phyloP scores from a whole-genome alignment of 1,284 basidiomycete species.

The Malassezia restricta region DNA sequence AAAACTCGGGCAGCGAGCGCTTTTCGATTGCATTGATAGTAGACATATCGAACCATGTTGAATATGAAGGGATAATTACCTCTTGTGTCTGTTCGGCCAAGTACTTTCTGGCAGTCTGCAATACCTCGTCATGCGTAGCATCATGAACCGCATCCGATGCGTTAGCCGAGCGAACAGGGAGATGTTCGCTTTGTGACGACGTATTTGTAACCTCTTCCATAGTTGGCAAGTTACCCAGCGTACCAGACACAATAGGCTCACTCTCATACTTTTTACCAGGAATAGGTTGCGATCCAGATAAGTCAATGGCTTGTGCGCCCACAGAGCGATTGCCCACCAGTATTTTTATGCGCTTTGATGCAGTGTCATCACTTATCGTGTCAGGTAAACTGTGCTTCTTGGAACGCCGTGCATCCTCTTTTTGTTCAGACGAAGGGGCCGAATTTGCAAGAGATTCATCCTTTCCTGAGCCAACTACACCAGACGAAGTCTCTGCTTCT shows the following conservation, averaged over 20 bases:
- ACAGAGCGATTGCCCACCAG: conserved; percentile 34
- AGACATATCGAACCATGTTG: conserved; percentile 94
- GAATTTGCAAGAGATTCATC: not conserved
- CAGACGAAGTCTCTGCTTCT: conserved; percentile 2
- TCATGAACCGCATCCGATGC: conserved; percentile 49
- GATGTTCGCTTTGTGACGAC: conserved; percentile 17
- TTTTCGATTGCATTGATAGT: conserved; percentile 85
- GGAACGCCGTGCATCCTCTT: conserved; percentile 10
- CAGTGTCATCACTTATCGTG: conserved; percentile 30
- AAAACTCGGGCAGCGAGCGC: conserved; percentile 91
- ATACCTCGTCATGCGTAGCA: conserved; percentile 54
- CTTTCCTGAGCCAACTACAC: not conserved
- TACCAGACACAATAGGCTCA: conserved; percentile 33
- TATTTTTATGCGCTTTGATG: conserved; percentile 40
- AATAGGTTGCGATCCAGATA: conserved; percentile 36
- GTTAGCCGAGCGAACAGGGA: conserved; percentile 23
- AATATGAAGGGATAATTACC: conserved; percentile 90
- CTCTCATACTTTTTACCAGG: conserved; percentile 45
- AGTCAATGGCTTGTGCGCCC: conserved; percentile 38
- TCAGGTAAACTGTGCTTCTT: conserved; percentile 42
- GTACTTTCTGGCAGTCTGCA: conserved; percentile 76
- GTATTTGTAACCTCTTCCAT: conserved; percentile 13
- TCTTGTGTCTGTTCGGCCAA: conserved; percentile 86
- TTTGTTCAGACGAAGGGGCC: not conserved
- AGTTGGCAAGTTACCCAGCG: conserved; percentile 39